Conservation (phyloP, 148 eudicot genomes). For the Salicornia ramosissima region DNA sequence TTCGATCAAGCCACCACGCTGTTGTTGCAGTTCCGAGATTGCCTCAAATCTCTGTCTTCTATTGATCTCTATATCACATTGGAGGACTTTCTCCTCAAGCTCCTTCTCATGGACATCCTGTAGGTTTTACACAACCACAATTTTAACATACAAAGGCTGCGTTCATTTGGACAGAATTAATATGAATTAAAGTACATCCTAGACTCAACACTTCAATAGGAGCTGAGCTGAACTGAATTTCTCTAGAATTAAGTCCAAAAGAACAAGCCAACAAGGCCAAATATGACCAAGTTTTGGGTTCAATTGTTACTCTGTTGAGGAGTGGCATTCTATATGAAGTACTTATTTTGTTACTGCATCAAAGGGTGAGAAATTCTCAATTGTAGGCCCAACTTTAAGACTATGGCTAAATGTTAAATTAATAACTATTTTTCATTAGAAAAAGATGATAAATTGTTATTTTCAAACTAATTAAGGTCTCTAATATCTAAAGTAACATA, state of each 20-base stretch:
- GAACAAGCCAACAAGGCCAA: no score
- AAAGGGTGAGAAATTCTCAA: not conserved
- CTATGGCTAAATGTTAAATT: no score
- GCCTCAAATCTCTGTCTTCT: conserved; percentile 67
- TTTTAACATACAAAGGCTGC: not conserved
- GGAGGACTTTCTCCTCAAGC: conserved; percentile 38
- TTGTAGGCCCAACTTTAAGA: no score
- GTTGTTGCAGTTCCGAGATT: conserved; percentile 57
- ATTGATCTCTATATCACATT: conserved; percentile 51
- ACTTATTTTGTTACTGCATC: not conserved
- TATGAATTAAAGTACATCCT: no score
- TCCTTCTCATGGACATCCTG: conserved; percentile 36
- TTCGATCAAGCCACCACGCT: conserved; percentile 71
- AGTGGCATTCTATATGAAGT: not conserved
- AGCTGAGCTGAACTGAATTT: no score
- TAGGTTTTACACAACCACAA: conserved; percentile 1
- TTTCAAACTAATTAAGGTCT: no score
- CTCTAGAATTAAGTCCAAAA: no score
- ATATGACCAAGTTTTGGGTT: not conserved
- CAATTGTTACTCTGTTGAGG: not conserved
- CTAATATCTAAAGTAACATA: no score
- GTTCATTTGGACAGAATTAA: no score
- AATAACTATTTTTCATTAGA: no score
- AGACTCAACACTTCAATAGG: no score
- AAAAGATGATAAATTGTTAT: no score